Evolutionary conservation across 345 rosid species (phyloP), one percentile per base, ranked within the genome.

Genomic region (Laguncularia racemosa): DNA sequence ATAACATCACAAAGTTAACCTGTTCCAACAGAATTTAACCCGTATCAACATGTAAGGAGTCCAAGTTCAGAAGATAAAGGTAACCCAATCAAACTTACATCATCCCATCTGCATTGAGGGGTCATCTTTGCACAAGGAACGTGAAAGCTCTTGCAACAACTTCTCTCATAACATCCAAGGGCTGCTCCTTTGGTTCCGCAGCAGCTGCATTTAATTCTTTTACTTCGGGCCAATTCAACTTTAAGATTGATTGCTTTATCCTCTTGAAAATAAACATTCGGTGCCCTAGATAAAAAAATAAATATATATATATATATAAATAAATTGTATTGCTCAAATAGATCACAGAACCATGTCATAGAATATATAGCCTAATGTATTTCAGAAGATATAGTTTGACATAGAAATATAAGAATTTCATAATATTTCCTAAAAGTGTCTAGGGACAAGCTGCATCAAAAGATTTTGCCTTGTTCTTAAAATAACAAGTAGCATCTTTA

Each of bases 121-220:
- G 20, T 60, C 16, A 54, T 20, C 20, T 49, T 67, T 55, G 71
- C 71, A 48, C 71, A 67, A 44, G 71, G 43, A 43, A 67, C 71
- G 14, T 67, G 71, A 60, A 67, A 67, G 60, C 65, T 67, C 71
- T 60, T 60, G 53, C 65, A 61, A 21, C 71, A 60, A 61, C 61
- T 78, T 62, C 76, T 71, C 67, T 83, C 91, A 72, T 78, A 93
- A 75, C 99, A 89, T 43, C 99, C 97, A 62, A 93, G 88, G 18
- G 95, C 89, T 57, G 99, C 99, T 46, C 99, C 97, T 76, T 89
- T 93, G 67, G 80, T 78, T 45, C 88, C 90, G 60, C 99, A 93
- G 63, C 79, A 73, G 69, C 83, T 70, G 66, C 97, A 93, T 64
- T 63, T 82, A 50, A 93, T 87, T 72, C 83, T 81, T 56, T 67